Conservation (phyloP, 345 rosid genomes). For the Euphorbia lathyris region DNA sequence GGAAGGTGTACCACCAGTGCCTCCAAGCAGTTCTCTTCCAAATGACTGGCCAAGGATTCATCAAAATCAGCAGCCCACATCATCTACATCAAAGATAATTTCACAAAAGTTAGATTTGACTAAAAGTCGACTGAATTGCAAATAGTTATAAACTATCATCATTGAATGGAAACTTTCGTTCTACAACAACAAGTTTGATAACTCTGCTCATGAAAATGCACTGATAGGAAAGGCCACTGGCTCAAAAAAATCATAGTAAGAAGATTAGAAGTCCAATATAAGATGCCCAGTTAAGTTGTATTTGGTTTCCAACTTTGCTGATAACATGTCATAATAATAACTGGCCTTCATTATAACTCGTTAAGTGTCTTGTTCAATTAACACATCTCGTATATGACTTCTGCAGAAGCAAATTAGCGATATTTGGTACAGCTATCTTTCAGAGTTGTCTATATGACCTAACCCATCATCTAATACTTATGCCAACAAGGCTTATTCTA, state of each 20-base stretch:
- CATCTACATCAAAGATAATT: slow-evolving; percentile 55
- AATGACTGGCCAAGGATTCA: slow-evolving; percentile 44
- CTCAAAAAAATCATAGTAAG: neutral
- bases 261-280: neutral
- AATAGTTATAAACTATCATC: neutral
- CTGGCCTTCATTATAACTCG: neutral
- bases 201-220: slow-evolving; percentile 6
- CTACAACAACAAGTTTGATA: neutral
- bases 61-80: slow-evolving; percentile 98
- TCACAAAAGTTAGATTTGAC: slow-evolving; percentile 9
- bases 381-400: neutral
- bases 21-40: slow-evolving; percentile 71
- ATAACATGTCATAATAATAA: neutral
- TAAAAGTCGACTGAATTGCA: neutral
- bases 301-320: neutral
- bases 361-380: neutral
- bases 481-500: neutral
- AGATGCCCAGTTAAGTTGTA: neutral
- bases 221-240: neutral
- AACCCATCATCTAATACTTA: neutral
- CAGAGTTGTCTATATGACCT: neutral
- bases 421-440: neutral
- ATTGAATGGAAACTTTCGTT: neutral
- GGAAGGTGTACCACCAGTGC: slow-evolving; percentile 60
- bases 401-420: neutral